Conservation (phyloP, 2,329 filamentous ascomycete species). For the Chaetomium sp. region DNA sequence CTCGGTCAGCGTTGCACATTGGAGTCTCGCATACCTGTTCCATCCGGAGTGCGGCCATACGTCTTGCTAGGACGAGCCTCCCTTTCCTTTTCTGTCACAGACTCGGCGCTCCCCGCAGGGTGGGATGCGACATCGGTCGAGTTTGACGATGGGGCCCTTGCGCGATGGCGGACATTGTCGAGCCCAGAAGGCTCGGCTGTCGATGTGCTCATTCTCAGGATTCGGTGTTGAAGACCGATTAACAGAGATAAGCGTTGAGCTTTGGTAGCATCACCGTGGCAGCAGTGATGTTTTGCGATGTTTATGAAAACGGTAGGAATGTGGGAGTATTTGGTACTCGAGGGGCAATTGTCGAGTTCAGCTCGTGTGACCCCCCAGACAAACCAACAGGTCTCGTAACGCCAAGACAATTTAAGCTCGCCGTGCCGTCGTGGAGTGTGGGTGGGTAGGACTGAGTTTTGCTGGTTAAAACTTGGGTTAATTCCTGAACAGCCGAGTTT, state of each 20-base stretch:
- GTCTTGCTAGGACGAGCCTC: constrained; percentile 62
- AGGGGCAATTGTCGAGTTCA: background rate
- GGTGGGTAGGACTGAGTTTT: background rate
- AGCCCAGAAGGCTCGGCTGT: constrained; percentile 27
- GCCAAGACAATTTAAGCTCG: constrained; percentile 28
- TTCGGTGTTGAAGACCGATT: constrained; percentile 34
- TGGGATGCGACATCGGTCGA: constrained; percentile 9
- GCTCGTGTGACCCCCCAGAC: constrained; percentile 20
- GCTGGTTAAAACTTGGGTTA: background rate
- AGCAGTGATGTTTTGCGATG: constrained; percentile 2
- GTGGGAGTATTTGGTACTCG: background rate
- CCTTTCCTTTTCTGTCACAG: constrained; percentile 6
- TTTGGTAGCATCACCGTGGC: constrained; percentile 26
- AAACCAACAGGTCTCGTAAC: constrained; percentile 23
- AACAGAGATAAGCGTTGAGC: constrained; percentile 31
- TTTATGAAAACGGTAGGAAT: background rate
- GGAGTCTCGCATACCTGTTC: constrained; percentile 69
- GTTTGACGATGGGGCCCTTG: constrained; percentile 9
- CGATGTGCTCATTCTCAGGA: constrained; percentile 32
- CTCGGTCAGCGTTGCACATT: constrained; percentile 13
- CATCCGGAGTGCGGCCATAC: constrained; percentile 87
- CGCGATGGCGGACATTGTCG: constrained; percentile 32
- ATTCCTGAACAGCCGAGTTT: background rate
- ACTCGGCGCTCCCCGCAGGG: constrained; percentile 4
- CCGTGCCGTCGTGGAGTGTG: constrained; percentile 12